Evolutionary conservation across 2,329 filamentous ascomycete genomes (phyloP).

Genomic region (Sordariomycetes sp.): DNA sequence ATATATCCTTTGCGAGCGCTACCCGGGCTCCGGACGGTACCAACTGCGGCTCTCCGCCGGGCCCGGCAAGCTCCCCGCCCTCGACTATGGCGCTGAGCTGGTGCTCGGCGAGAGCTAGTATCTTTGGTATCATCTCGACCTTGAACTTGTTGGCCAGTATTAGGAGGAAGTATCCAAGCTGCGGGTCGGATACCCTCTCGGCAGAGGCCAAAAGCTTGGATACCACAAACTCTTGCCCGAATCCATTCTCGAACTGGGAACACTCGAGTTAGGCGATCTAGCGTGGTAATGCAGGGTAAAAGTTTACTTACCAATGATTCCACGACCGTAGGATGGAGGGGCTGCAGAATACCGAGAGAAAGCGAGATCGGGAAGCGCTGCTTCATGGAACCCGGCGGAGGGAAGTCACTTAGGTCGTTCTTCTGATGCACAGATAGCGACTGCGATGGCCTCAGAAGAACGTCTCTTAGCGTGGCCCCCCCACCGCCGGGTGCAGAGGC

Average conservation of each 20-base stretch:
- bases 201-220: constrained; percentile 4
- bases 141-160: constrained; percentile 31
- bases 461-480: background rate
- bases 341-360: constrained; percentile 23
- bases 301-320: constrained; percentile 16
- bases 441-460: background rate
- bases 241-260: constrained; percentile 20
- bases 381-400: background rate
- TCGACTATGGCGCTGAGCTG: constrained; percentile 5
- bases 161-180: constrained; percentile 16
- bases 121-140: constrained; percentile 15
- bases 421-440: constrained; percentile 3
- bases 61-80: background rate
- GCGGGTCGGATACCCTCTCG: background rate
- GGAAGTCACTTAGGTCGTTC: background rate
- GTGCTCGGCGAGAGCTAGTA: constrained; percentile 10
- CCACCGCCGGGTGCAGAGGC: background rate
- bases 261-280: constrained; percentile 5
- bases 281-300: background rate
- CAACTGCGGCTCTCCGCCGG: background rate
- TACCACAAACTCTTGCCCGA: constrained; percentile 19
- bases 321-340: constrained; percentile 19
- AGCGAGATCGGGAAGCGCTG: constrained; percentile 9
- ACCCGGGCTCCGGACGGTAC: background rate
- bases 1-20: constrained; percentile 5